Evolutionary conservation across 129 eudicot genomes (phyloP).

Genomic region (Artemisia tridentata): DNA sequence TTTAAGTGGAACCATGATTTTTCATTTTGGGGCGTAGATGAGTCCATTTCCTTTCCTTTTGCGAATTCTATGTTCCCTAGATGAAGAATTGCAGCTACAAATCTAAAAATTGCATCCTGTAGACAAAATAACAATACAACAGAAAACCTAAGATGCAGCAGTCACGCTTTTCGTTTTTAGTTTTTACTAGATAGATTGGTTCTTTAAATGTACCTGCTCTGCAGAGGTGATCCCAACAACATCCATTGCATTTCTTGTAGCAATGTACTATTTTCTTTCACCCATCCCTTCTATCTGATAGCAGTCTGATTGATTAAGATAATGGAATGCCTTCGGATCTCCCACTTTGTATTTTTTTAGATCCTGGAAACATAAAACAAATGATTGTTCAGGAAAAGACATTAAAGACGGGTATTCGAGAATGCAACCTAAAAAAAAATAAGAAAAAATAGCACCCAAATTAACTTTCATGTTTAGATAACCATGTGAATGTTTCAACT

Average conservation of each 20-base stretch:
- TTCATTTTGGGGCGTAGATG: too few relatives aligned
- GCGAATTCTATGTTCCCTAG: constrained; percentile 87
- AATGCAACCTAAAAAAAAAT: constrained; percentile 7
- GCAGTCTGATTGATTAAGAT: constrained; percentile 91
- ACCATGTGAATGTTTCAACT: constrained; percentile 4
- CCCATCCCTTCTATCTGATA: constrained; percentile 70
- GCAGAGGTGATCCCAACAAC: constrained; percentile 81
- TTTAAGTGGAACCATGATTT: too few relatives aligned
- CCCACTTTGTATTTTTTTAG: constrained; percentile 75
- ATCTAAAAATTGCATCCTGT: constrained; percentile 90
- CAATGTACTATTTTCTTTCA: constrained; percentile 75
- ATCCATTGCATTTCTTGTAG: constrained; percentile 90
- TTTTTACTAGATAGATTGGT: constrained; percentile 13
- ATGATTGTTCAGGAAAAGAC: constrained; percentile 6
- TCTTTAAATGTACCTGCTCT: constrained; percentile 65
- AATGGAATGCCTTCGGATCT: constrained; percentile 81
- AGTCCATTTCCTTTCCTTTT: constrained; percentile 66
- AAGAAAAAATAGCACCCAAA: background rate
- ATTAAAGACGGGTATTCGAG: constrained; percentile 11
- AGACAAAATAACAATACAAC: constrained; percentile 5
- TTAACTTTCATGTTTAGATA: background rate
- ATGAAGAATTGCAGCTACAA: constrained; percentile 98
- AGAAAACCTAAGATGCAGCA: background rate
- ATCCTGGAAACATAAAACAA: constrained; percentile 47
- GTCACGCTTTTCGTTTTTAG: background rate